Evolutionary conservation across 306 rosid species (phyloP).

Genomic region (Vachellia collinsii): DNA sequence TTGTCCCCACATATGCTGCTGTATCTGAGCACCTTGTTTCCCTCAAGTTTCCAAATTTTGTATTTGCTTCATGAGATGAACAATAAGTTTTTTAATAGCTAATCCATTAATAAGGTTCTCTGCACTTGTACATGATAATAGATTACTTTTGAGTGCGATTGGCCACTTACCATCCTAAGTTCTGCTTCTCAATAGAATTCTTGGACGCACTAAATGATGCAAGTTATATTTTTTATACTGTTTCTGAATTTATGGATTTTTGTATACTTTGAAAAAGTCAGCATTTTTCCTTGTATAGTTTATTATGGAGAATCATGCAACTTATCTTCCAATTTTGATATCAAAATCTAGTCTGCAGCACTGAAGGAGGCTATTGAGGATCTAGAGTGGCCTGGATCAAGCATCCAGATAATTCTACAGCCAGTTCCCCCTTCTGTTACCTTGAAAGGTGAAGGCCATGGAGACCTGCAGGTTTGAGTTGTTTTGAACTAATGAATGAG

Average conservation of each 20-base stretch:
- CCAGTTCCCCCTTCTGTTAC: constrained; percentile 82
- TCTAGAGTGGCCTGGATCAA: constrained; percentile 99
- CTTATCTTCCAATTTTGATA: constrained; percentile 33
- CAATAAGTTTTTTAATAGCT: neutral
- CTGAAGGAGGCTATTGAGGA: constrained; percentile 94
- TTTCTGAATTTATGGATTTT: constrained; percentile 24
- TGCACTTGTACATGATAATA: neutral
- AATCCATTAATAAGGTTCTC: neutral
- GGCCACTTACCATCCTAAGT: neutral
- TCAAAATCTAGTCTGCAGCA: constrained; percentile 70
- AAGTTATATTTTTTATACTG: neutral
- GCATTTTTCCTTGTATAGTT: neutral
- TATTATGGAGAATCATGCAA: neutral
- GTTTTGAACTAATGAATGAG: constrained; percentile 26
- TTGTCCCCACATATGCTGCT: neutral
- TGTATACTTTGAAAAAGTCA: neutral
- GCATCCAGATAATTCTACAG: constrained; percentile 73
- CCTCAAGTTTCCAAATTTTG: neutral
- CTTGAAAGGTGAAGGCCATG: constrained; percentile 92
- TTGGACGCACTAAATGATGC: constrained; percentile 5
- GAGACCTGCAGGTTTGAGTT: constrained; percentile 79
- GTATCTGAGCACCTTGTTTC: neutral
- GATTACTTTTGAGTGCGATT: constrained; percentile 18
- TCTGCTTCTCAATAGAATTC: neutral
- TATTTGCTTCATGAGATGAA: neutral